Conservation (phyloP, 2,329 filamentous ascomycete genomes). For the Calonectria ilicicola region DNA sequence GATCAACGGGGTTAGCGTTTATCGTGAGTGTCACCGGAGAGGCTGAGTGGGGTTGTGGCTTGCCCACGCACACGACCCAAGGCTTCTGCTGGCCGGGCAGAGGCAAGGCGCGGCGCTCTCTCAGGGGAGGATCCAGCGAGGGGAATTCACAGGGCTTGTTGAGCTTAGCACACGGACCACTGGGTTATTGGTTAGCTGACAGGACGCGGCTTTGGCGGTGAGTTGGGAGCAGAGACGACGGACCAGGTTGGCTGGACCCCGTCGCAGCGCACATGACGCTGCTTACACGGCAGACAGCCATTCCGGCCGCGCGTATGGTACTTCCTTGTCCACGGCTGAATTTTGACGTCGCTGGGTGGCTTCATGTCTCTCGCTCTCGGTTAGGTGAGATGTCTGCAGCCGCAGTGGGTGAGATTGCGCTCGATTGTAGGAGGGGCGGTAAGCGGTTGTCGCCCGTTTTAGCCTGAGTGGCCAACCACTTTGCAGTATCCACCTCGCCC, state of each 20-base stretch:
- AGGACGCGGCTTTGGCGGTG: neutral
- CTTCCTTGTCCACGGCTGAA: neutral
- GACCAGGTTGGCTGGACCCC: constrained; percentile 28
- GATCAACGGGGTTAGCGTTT: neutral
- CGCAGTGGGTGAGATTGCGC: neutral
- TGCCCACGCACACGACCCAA: neutral
- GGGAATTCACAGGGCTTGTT: neutral
- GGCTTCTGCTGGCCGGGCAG: neutral
- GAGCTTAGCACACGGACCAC: neutral
- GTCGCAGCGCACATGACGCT: constrained; percentile 22
- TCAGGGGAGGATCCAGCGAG: neutral
- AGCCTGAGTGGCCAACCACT: neutral
- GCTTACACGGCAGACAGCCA: constrained; percentile 21
- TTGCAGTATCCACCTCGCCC: neutral
- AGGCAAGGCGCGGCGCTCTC: neutral
- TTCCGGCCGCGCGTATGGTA: constrained; percentile 18
- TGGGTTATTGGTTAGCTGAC: neutral
- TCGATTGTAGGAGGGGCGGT: neutral
- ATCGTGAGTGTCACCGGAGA: neutral
- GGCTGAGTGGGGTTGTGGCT: neutral
- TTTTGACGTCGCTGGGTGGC: neutral
- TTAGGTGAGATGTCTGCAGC: neutral
- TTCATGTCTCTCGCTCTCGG: constrained; percentile 4
- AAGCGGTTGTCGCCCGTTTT: neutral
- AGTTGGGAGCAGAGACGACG: neutral